Base-by-base conservation (phyloP, 495 filamentous ascomycete species). In the Aspergillus incahuasiensis region DNA sequence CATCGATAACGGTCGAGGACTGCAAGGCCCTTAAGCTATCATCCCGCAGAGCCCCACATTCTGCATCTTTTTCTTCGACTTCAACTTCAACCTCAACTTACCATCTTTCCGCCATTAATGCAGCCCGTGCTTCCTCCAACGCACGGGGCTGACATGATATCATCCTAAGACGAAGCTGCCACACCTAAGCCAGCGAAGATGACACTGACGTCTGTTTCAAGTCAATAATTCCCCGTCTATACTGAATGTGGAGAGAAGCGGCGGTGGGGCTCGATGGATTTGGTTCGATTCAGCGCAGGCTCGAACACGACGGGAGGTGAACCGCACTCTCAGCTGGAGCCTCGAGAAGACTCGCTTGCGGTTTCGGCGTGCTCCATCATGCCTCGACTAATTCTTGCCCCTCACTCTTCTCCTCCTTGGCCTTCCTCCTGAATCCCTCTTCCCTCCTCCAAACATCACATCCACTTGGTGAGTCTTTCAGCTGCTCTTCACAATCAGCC, bases 221-320 rank as follows among this genome's bases (percentile, higher is more conserved):
- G 7, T 35, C n/a, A 35, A 9, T n/a, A 19, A 2, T 6, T 3
- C 25, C 28, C 32, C 28, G n/a, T n/a, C 25, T 20, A 13, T 48
- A 32, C 25, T 48, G n/a, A 19, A 48, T 48, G 46, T 48, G 46
- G 46, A 48, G 46, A 34, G 46, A 48, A n/a, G 46, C 46, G 13
- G n/a, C 7, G 25, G 46, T 48, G 46, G 46, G 46, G 46, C 46
- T 32, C 9, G 28, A 25, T 48, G 46, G 16, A 48, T 34, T 48
- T 48, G 46, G 46, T 48, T 12, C 25, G 25, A 48, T 48, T 5
- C 20, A 28, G n/a, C 46, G 46, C 46, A 19, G 19, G 25, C 16
- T 48, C 46, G 19, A 47, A 28, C 25, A 4, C 25, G 25, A 28
- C 25, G 25, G 32, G 32, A 35, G 32, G 8, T 35, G 32, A 35